A percentile compares a stretch with the other conserved stretches of the same genome.
Conservation (phyloP, 1,284 basidiomycete genomes). For the Ganoderma meredithae region DNA sequence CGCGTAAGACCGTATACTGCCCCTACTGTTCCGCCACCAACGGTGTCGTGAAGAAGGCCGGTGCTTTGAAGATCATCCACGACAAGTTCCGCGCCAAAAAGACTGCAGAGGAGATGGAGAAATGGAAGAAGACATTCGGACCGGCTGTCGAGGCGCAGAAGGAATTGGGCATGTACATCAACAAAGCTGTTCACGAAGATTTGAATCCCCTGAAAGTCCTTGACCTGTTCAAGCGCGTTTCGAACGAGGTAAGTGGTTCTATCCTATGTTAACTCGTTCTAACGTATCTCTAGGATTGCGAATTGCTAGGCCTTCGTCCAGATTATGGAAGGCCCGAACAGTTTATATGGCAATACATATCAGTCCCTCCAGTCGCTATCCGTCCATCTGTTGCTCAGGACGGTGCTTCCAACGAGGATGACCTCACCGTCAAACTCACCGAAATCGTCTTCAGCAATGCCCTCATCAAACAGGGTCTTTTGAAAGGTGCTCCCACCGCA, state of each 20-base stretch:
- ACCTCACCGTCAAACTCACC: conserved; percentile 96
- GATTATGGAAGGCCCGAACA: conserved; percentile 94
- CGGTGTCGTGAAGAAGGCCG: conserved; percentile 96
- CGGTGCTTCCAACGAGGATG: conserved; percentile 97
- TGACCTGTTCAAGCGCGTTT: conserved; percentile 93
- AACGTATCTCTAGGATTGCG: conserved; percentile 76
- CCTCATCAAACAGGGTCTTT: conserved; percentile 90
- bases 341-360: conserved; percentile 99
- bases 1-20: conserved; percentile 93
- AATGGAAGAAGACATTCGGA: conserved; percentile 87
- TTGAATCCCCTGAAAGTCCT: conserved; percentile 95
- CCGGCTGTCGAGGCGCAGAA: conserved; percentile 88
- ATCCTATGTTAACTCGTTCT: neutral
- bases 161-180: conserved; percentile 86
- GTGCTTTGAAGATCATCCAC: conserved; percentile 95
- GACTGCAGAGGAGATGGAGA: conserved; percentile 88
- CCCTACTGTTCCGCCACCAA: conserved; percentile 95
- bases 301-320: conserved; percentile 92
- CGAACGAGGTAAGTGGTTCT: conserved; percentile 73
- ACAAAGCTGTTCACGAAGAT: conserved; percentile 92
- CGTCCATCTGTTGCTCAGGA: conserved; percentile 98
- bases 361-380: conserved; percentile 97
- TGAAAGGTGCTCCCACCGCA: conserved; percentile 87
- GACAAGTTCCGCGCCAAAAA: conserved; percentile 98
- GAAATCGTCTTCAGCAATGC: conserved; percentile 98